phyloP scores from a whole-genome alignment of 2,329 filamentous ascomycete genomes.

The Nothopassalora personata region DNA sequence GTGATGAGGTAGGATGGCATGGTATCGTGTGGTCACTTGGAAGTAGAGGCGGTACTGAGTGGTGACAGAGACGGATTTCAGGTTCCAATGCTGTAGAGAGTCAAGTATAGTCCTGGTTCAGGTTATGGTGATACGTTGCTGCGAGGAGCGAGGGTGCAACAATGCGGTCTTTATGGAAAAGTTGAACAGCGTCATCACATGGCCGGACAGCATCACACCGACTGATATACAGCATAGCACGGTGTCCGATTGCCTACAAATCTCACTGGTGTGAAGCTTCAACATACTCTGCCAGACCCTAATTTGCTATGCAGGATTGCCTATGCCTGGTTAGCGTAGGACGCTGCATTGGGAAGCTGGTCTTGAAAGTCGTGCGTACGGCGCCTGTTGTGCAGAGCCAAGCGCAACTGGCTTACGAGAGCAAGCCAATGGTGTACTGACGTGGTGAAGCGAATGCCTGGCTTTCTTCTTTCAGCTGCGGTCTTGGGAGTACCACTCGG shows the following conservation, averaged over 20 bases:
- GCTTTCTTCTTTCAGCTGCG: not conserved
- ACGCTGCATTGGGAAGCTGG: not conserved
- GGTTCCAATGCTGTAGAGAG: too few species aligned
- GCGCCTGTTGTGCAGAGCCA: not conserved
- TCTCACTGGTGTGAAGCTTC: not conserved
- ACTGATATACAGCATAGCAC: not conserved
- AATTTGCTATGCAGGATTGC: not conserved
- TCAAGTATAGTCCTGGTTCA: too few species aligned
- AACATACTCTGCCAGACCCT: not conserved
- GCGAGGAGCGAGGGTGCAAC: too few species aligned
- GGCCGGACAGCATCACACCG: not conserved
- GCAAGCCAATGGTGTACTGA: not conserved
- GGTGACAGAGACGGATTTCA: too few species aligned
- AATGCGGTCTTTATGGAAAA: too few species aligned
- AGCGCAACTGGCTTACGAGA: not conserved
- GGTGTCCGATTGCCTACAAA: not conserved
- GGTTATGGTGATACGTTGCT: too few species aligned
- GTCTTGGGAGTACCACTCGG: not conserved
- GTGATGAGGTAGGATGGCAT: conserved; percentile 34
- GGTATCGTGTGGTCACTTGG: too few species aligned
- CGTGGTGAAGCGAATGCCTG: not conserved
- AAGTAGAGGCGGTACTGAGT: too few species aligned
- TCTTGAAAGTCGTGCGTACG: not conserved
- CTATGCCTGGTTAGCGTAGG: not conserved
- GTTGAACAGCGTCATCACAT: not conserved